These are phyloP conservation scores for Marasmius oreades DNA, from an alignment of 1,284 basidiomycete species.

Conservation along the genomic window DNA sequence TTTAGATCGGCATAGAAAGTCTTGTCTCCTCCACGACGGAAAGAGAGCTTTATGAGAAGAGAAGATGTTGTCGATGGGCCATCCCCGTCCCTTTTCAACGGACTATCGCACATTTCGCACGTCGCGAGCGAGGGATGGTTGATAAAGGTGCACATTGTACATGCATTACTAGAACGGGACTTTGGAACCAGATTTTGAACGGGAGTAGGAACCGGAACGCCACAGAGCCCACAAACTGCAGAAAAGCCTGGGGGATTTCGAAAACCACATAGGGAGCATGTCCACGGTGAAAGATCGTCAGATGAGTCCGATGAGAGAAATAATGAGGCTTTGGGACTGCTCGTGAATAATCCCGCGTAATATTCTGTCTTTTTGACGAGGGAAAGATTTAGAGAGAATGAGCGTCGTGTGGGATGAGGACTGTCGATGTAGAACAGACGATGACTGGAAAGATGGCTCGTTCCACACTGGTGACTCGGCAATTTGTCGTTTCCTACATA, in stretches of 20 bases:
- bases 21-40: conserved; percentile 89
- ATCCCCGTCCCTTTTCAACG: conserved; percentile 23
- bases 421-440: conserved; percentile 79
- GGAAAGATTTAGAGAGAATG: conserved; percentile 64
- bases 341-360: conserved; percentile 91
- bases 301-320: conserved; percentile 40
- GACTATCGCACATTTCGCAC: conserved; percentile 89
- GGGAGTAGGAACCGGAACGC: conserved; percentile 48
- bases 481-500: too few relatives aligned
- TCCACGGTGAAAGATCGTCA: conserved; percentile 47
- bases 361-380: conserved; percentile 79
- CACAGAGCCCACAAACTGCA: conserved; percentile 71
- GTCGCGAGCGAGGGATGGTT: conserved; percentile 74
- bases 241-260: conserved; percentile 71
- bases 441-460: conserved; percentile 35
- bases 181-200: conserved; percentile 16
- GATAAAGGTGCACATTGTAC: conserved; percentile 88
- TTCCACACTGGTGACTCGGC: too few relatives aligned
- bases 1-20: conserved; percentile 81
- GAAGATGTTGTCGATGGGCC: too few relatives aligned
- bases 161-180: conserved; percentile 45
- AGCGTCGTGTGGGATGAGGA: conserved; percentile 43
- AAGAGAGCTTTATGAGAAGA: conserved; percentile 72
- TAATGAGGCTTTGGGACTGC: conserved; percentile 87
- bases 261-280: conserved; percentile 83